phyloP scores from a whole-genome alignment of 805 yeast genomes.

The Candida sphagnicola region DNA sequence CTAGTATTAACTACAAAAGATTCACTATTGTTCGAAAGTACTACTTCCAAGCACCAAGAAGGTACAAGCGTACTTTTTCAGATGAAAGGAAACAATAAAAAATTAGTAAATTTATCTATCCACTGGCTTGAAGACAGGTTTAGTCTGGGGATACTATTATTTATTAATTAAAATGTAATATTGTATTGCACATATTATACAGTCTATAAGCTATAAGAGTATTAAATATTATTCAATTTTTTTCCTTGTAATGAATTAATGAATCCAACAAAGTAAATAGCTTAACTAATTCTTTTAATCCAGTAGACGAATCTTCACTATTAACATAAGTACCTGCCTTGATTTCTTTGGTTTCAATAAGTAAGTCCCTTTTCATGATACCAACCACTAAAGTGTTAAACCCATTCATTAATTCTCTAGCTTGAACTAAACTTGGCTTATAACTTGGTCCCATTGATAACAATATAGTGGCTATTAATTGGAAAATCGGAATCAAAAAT shows the following conservation, averaged over 20 bases:
- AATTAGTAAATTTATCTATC: no score
- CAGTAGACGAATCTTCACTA: slow-evolving; percentile 25
- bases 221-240: no score
- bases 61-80: no score
- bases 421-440: slow-evolving; percentile 51
- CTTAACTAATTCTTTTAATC: slow-evolving; percentile 50
- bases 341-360: slow-evolving; percentile 21
- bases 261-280: slow-evolving; percentile 53
- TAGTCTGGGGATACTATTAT: no score
- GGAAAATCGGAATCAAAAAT: slow-evolving; percentile 69
- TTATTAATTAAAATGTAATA: no score
- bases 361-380: slow-evolving; percentile 54
- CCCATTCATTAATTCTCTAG: slow-evolving; percentile 45
- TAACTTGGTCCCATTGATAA: slow-evolving; percentile 79
- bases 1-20: no score
- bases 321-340: slow-evolving; percentile 10
- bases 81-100: no score
- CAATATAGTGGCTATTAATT: slow-evolving; percentile 60
- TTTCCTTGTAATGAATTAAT: slow-evolving; percentile 19
- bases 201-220: no score
- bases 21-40: no score
- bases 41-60: no score
- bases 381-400: slow-evolving; percentile 58
- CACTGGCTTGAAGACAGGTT: no score
- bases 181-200: not conserved